Percentiles rank a stretch among this genome's conserved stretches.
These are phyloP conservation scores for Casaregolazyma lundiana DNA, from an alignment of 1,139 yeast genomes.

Conservation along the genomic window DNA sequence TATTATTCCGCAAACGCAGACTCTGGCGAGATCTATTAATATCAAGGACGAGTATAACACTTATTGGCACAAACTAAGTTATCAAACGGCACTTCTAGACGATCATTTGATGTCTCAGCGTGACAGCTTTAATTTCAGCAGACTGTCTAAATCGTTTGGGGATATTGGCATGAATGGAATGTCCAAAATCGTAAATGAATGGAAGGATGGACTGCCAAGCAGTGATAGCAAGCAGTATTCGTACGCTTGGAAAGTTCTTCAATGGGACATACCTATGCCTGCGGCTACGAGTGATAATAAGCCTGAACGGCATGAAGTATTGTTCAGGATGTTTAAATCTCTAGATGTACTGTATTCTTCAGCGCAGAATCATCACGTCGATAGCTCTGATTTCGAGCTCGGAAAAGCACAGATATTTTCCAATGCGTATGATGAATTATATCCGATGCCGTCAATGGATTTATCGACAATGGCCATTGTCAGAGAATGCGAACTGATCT, in stretches of 20 bases:
- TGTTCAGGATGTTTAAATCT: slow-evolving; percentile 45
- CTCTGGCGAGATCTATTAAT: slow-evolving; percentile 47
- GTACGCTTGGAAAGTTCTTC: slow-evolving; percentile 66
- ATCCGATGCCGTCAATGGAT: neutral
- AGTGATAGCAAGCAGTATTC: slow-evolving; percentile 30
- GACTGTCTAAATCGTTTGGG: slow-evolving; percentile 39
- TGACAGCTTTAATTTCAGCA: slow-evolving; percentile 8
- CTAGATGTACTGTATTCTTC: neutral
- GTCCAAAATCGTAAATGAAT: slow-evolving; percentile 32
- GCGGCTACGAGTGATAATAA: slow-evolving; percentile 19
- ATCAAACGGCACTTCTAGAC: slow-evolving; percentile 56
- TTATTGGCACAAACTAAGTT: slow-evolving; percentile 41
- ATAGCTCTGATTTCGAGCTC: neutral
- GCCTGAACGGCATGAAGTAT: slow-evolving; percentile 38
- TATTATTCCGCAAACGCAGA: slow-evolving; percentile 59
- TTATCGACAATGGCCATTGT: slow-evolving; percentile 5
- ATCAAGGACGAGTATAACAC: slow-evolving; percentile 37
- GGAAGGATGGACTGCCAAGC: slow-evolving; percentile 4
- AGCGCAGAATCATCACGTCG: neutral
- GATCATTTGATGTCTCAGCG: slow-evolving; percentile 22
- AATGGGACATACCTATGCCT: slow-evolving; percentile 59
- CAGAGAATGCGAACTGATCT: slow-evolving; percentile 8
- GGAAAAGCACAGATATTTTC: neutral
- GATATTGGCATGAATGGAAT: slow-evolving; percentile 48
- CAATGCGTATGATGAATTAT: slow-evolving; percentile 1